A percentile compares a stretch with the other conserved stretches of the same genome.
Evolutionary conservation across 2,329 filamentous ascomycete species (phyloP).

Genomic region (Fusarium abutilonis): DNA sequence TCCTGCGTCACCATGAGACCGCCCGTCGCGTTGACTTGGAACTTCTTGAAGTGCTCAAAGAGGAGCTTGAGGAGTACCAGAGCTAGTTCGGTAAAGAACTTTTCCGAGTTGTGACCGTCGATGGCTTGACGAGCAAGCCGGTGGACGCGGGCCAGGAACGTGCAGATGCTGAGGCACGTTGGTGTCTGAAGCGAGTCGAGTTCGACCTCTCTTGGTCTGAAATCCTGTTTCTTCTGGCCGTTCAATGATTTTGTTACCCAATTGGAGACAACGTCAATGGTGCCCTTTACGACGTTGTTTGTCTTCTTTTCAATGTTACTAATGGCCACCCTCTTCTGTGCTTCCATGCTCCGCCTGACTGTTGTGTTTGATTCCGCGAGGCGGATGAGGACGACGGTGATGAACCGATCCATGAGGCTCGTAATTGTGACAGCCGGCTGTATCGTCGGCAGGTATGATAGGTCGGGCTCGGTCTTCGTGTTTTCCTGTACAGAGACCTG

Average conservation of each 20-base stretch:
- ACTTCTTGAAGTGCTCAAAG: conserved; percentile 94
- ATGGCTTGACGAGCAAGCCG: conserved; percentile 73
- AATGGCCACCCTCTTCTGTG: conserved; percentile 77
- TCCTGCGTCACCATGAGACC: conserved; percentile 97
- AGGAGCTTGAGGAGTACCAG: conserved; percentile 80
- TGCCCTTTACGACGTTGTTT: conserved; percentile 66
- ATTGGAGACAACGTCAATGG: conserved; percentile 74
- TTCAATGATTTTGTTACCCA: conserved; percentile 79
- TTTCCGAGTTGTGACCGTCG: conserved; percentile 83
- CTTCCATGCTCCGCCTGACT: conserved; percentile 88
- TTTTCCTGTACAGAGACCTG: conserved; percentile 80
- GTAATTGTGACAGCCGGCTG: conserved; percentile 87
- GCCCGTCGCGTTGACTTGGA: conserved; percentile 90
- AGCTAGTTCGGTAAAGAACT: conserved; percentile 85
- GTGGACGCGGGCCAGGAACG: conserved; percentile 78
- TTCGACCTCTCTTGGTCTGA: conserved; percentile 84
- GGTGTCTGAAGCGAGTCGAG: conserved; percentile 84
- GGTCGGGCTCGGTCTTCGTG: conserved; percentile 84
- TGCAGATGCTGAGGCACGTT: conserved; percentile 83
- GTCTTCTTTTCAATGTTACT: conserved; percentile 87
- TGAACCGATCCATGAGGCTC: conserved; percentile 92
- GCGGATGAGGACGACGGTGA: conserved; percentile 88
- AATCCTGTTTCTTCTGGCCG: conserved; percentile 87
- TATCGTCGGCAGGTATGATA: conserved; percentile 81
- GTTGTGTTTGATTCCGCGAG: conserved; percentile 90